A percentile compares a stretch with the other conserved stretches of the same genome.
These are phyloP conservation scores for Hyphodiscus sp. DNA, from an alignment of 2,329 filamentous ascomycete genomes.

Conservation along the genomic window DNA sequence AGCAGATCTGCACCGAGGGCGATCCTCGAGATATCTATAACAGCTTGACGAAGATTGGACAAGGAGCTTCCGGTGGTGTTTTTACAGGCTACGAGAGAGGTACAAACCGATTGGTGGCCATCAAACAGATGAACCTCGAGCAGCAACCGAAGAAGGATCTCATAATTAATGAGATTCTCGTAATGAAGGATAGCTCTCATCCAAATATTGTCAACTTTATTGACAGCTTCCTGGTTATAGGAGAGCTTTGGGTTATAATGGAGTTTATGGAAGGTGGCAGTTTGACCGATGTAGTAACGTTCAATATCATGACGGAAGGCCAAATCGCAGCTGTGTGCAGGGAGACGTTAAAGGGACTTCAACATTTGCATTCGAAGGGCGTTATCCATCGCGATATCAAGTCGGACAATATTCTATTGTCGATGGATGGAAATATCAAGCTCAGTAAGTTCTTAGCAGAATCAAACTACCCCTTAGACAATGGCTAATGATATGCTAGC, in stretches of 20 bases:
- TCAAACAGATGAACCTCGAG: constrained; percentile 99
- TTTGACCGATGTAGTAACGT: constrained; percentile 95
- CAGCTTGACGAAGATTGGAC: constrained; percentile 88
- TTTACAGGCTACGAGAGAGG: constrained; percentile 83
- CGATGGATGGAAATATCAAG: constrained; percentile 93
- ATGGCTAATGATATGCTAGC: constrained; percentile 46
- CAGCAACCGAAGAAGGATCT: constrained; percentile 98
- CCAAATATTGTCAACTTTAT: constrained; percentile 99
- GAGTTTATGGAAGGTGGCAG: constrained; percentile 99
- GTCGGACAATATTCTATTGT: constrained; percentile 94
- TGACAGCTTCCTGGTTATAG: constrained; percentile 84
- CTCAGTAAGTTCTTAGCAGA: constrained; percentile 60
- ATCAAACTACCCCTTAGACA: neutral
- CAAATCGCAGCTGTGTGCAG: constrained; percentile 95
- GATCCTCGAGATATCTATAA: constrained; percentile 86
- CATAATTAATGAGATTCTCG: constrained; percentile 97
- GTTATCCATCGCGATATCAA: constrained; percentile 99
- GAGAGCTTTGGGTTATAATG: constrained; percentile 98
- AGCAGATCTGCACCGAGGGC: constrained; percentile 82
- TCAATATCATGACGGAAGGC: constrained; percentile 97
- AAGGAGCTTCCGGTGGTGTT: constrained; percentile 93
- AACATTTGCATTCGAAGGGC: constrained; percentile 94
- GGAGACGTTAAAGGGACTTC: constrained; percentile 85
- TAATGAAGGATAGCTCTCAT: constrained; percentile 98
- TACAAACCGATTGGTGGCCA: constrained; percentile 84